Percentiles rank a stretch among this genome's conserved stretches.
Conservation (phyloP, 805 yeast species). For the Kodamaea fukazawae region DNA sequence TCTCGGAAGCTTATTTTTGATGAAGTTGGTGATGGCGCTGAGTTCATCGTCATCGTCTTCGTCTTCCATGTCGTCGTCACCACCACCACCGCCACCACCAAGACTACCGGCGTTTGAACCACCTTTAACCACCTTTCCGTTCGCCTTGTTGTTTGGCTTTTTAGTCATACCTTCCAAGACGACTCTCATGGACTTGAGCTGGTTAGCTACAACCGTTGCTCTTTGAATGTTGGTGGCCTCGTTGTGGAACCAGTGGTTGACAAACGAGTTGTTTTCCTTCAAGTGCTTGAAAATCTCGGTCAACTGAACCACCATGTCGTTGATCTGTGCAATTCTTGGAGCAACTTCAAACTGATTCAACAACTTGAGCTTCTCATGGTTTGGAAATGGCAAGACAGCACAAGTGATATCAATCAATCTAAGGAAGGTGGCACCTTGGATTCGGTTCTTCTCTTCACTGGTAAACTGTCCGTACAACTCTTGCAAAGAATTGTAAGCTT, state of each 20-base stretch:
- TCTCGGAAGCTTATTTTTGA: conserved; percentile 35
- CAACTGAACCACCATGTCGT: conserved; percentile 32
- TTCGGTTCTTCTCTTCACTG: conserved; percentile 8
- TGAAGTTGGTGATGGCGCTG: conserved; percentile 33
- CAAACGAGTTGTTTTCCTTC: conserved; percentile 29
- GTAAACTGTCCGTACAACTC: conserved; percentile 28
- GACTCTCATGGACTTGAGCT: conserved; percentile 49
- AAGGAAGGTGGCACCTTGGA: conserved; percentile 13
- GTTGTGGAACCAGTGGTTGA: conserved; percentile 46
- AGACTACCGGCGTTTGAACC: conserved; percentile 11
- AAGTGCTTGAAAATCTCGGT: conserved; percentile 36
- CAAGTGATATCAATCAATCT: conserved; percentile 42
- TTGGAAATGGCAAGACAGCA: conserved; percentile 52
- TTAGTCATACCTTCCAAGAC: conserved; percentile 47
- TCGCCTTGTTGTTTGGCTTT: conserved; percentile 21
- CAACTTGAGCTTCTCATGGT: conserved; percentile 38
- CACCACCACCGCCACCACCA: conserved; percentile 12
- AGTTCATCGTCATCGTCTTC: conserved; percentile 47
- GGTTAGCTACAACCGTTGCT: conserved; percentile 54
- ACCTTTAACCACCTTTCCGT: conserved; percentile 20
- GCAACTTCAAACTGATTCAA: conserved; percentile 30
- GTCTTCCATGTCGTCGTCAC: conserved; percentile 25
- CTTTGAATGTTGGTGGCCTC: conserved; percentile 51
- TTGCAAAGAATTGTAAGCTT: conserved; percentile 42
- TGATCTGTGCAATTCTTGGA: conserved; percentile 34